These are phyloP conservation scores for Fraxinus velutina DNA, from an alignment of 305 asterid genomes.

Conservation along the genomic window DNA sequence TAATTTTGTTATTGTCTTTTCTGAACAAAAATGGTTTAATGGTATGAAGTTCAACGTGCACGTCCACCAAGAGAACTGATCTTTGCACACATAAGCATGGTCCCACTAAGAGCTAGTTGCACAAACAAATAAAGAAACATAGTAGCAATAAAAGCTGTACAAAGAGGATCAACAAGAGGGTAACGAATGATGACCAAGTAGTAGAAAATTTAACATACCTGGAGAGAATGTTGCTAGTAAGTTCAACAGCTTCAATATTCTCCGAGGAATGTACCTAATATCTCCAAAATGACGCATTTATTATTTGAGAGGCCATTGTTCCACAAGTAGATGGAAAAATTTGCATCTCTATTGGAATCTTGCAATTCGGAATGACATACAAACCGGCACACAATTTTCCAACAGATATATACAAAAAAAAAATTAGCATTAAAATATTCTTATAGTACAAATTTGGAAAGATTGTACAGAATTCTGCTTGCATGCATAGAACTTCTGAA, in stretches of 20 bases:
- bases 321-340: conserved; percentile 10
- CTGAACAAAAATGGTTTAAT: conserved; percentile 4
- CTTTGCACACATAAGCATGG: conserved; percentile 15
- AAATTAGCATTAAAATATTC: conserved; percentile 16
- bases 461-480: conserved; percentile 1
- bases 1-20: conserved; percentile 3
- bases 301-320: conserved; percentile 17
- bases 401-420: background rate
- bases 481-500: conserved; percentile 13
- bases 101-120: conserved; percentile 4
- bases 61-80: background rate
- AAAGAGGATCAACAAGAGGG: conserved; percentile 10
- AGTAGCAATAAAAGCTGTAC: conserved; percentile 11
- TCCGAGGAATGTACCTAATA: conserved; percentile 74
- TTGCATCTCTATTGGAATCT: conserved; percentile 6
- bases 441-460: conserved; percentile 8
- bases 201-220: conserved; percentile 48
- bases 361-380: conserved; percentile 21
- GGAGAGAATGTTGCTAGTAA: conserved; percentile 58
- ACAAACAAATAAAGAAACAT: conserved; percentile 4
- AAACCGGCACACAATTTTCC: conserved; percentile 14
- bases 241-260: conserved; percentile 85
- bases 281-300: conserved; percentile 36
- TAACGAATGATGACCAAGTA: conserved; percentile 11
- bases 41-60: background rate